Conservation (phyloP, 179 eudicot genomes). For the Patellifolia procumbens region DNA sequence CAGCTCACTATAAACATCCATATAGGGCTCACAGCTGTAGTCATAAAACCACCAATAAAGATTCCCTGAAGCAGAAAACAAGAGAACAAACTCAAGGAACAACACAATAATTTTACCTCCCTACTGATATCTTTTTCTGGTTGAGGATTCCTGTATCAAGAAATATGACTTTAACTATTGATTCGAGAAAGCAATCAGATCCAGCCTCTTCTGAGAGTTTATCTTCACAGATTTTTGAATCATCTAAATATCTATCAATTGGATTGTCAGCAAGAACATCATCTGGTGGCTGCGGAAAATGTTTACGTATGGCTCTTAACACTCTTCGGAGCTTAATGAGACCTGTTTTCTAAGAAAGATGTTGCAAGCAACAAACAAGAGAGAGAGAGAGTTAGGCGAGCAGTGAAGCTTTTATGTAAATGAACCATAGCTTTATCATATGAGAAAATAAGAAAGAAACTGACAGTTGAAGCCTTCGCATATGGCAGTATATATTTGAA, state of each 20-base stretch:
- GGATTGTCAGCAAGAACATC: constrained; percentile 70
- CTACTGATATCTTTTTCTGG: constrained; percentile 43
- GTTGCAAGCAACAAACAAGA: constrained; percentile 16
- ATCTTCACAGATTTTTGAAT: constrained; percentile 77
- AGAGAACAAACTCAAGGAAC: constrained; percentile 13
- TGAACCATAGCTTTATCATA: not conserved
- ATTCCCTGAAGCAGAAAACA: constrained; percentile 13
- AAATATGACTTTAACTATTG: constrained; percentile 57
- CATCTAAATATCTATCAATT: constrained; percentile 83
- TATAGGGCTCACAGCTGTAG: constrained; percentile 89
- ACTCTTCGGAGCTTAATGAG: constrained; percentile 88
- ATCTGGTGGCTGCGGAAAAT: constrained; percentile 93
- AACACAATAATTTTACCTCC: constrained; percentile 48
- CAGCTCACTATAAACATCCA: constrained; percentile 91
- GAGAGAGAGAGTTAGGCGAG: constrained; percentile 8
- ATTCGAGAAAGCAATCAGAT: constrained; percentile 67
- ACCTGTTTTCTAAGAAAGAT: constrained; percentile 70
- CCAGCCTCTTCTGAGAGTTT: constrained; percentile 87
- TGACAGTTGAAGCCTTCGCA: constrained; percentile 94
- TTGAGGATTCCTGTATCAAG: constrained; percentile 50
- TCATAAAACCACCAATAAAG: constrained; percentile 20
- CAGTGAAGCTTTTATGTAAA: not conserved
- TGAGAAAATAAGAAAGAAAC: constrained; percentile 33
- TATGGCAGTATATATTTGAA: constrained; percentile 93
- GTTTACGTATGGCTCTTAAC: constrained; percentile 91